These are phyloP conservation scores for Trichophyton mentagrophytes DNA, from an alignment of 2,329 filamentous ascomycete genomes.

Conservation along the genomic window DNA sequence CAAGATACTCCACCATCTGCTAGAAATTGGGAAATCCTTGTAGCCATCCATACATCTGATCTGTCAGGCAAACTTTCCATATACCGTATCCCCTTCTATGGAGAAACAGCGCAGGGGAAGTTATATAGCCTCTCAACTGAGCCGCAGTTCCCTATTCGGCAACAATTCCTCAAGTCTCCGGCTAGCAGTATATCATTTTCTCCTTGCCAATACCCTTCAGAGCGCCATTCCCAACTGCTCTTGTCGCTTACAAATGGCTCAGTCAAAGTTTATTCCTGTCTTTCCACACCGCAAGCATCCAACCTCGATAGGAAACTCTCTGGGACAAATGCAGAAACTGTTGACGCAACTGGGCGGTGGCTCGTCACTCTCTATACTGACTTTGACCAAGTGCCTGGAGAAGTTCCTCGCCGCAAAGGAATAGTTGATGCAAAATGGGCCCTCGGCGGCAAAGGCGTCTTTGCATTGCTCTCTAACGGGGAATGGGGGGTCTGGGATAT, in stretches of 20 bases:
- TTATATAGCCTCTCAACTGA: conserved; percentile 23
- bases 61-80: conserved; percentile 34
- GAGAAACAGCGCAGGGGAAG: conserved; percentile 14
- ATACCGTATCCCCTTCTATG: conserved; percentile 30
- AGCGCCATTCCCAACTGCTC: conserved; percentile 43
- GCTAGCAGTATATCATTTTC: conserved; percentile 43
- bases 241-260: conserved; percentile 43
- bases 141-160: conserved; percentile 34
- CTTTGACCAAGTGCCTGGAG: conserved; percentile 24
- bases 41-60: conserved; percentile 36
- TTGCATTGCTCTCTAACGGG: conserved; percentile 35
- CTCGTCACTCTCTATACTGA: conserved; percentile 30
- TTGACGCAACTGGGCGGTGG: conserved; percentile 30
- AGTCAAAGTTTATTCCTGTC: conserved; percentile 46
- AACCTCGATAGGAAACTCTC: conserved; percentile 20
- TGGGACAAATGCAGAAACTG: conserved; percentile 22
- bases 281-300: conserved; percentile 23
- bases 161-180: conserved; percentile 37
- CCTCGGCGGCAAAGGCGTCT: conserved; percentile 31
- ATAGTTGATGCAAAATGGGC: conserved; percentile 37
- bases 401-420: conserved; percentile 27
- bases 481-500: conserved; percentile 41
- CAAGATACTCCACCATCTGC: conserved; percentile 10
- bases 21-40: conserved; percentile 32
- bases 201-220: conserved; percentile 39